phyloP scores from a whole-genome alignment of 257 asterid species.

The Ilex aquifolium region DNA sequence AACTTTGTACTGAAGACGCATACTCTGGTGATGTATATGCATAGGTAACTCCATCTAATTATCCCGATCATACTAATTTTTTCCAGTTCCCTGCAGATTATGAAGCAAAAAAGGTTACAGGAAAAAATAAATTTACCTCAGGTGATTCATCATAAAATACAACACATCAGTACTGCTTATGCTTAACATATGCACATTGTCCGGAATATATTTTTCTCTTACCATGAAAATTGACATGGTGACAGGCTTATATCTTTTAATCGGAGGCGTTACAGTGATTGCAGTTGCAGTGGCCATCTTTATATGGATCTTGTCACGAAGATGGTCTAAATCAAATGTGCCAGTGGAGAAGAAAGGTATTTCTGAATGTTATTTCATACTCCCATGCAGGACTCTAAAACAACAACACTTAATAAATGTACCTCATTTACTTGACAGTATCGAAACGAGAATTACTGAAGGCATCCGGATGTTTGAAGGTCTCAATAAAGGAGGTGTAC shows the following conservation, averaged over 20 bases:
- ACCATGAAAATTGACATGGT: background rate
- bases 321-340: background rate
- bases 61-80: too few species aligned
- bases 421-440: background rate
- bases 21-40: too few species aligned
- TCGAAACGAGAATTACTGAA: background rate
- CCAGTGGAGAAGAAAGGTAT: constrained; percentile 11
- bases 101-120: constrained; percentile 1
- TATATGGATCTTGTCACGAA: constrained; percentile 2
- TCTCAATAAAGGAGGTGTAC: constrained; percentile 15
- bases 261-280: constrained; percentile 10
- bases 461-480: background rate
- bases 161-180: too few species aligned
- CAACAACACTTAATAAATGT: background rate
- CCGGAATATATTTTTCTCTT: background rate
- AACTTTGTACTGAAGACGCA: too few species aligned
- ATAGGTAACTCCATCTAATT: too few species aligned
- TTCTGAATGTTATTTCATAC: background rate
- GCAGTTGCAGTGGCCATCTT: background rate
- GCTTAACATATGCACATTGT: too few species aligned
- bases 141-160: background rate
- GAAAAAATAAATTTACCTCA: background rate
- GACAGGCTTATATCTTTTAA: constrained; percentile 8
- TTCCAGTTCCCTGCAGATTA: too few species aligned
- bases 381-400: background rate